Conservation (phyloP, 106 monocot genomes). For the Phalaenopsis aphrodite region DNA sequence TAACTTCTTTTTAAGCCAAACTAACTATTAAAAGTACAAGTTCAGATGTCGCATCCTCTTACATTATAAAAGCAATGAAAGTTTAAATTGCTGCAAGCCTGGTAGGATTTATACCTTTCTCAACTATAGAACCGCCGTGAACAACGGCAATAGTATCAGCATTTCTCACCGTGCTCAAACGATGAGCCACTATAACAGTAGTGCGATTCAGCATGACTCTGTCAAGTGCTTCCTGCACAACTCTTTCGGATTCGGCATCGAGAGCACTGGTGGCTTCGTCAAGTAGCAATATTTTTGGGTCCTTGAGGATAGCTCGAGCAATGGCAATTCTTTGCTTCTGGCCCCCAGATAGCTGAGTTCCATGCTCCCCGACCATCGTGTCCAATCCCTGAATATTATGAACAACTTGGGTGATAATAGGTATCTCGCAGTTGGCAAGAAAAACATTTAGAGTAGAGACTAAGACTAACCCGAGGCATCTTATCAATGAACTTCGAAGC, state of each 20-base stretch:
- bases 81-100: not conserved
- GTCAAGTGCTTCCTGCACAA: conserved; percentile 62
- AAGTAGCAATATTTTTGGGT: conserved; percentile 37
- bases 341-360: conserved; percentile 49
- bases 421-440: no score
- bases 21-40: not conserved
- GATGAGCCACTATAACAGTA: conserved; percentile 61
- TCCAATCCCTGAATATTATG: conserved; percentile 38
- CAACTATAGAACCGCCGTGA: conserved; percentile 42
- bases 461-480: not conserved
- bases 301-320: conserved; percentile 39
- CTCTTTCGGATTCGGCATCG: conserved; percentile 51
- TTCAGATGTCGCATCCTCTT: not conserved
- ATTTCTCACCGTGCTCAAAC: conserved; percentile 46
- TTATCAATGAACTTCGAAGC: conserved; percentile 3
- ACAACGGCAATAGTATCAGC: conserved; percentile 50
- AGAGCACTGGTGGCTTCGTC: conserved; percentile 60
- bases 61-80: not conserved
- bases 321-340: conserved; percentile 51
- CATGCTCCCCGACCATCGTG: conserved; percentile 55
- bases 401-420: not conserved
- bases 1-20: not conserved
- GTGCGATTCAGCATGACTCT: conserved; percentile 52
- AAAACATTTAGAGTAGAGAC: no score
- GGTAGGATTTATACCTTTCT: conserved; percentile 32